A percentile compares a stretch with the other conserved stretches of the same genome.
Conservation (phyloP, 495 filamentous ascomycete species). For the Thermochaetoides thermophila region DNA sequence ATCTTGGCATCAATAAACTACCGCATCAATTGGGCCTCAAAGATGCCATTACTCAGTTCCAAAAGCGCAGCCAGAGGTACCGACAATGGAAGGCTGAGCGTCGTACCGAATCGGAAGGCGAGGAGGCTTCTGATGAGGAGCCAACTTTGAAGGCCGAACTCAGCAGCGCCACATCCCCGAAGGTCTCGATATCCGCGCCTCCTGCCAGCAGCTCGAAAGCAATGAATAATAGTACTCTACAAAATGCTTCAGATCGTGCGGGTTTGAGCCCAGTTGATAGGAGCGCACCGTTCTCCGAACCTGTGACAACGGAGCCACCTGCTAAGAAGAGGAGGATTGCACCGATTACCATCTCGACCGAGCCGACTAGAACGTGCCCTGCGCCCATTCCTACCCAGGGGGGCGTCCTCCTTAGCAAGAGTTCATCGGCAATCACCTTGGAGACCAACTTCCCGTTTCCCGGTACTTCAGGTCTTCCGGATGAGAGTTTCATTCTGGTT, state of each 20-base stretch:
- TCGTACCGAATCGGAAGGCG: too few relatives aligned
- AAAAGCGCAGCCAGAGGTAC: slow-evolving; percentile 18
- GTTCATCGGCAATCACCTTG: slow-evolving; percentile 1
- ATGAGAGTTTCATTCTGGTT: too few relatives aligned
- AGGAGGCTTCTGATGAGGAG: too few relatives aligned
- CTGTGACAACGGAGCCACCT: too few relatives aligned
- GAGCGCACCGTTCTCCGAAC: too few relatives aligned
- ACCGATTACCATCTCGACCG: slow-evolving; percentile 21
- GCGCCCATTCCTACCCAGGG: slow-evolving; percentile 23
- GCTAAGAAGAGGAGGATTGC: slow-evolving; percentile 29
- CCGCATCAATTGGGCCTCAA: slow-evolving; percentile 22
- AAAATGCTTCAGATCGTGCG: too few relatives aligned
- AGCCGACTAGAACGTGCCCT: slow-evolving; percentile 14
- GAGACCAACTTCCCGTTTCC: slow-evolving; percentile 2
- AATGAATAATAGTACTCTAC: too few relatives aligned
- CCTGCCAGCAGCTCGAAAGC: too few relatives aligned
- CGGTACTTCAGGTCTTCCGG: slow-evolving; percentile 2
- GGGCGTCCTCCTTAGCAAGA: slow-evolving; percentile 14
- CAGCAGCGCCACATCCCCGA: too few relatives aligned
- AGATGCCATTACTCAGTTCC: slow-evolving; percentile 17
- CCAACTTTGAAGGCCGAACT: too few relatives aligned
- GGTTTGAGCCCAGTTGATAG: too few relatives aligned
- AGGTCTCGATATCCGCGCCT: too few relatives aligned
- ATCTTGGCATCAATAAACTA: slow-evolving; percentile 18
- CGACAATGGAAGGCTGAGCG: slow-evolving; percentile 13